Evolutionary conservation across 2,329 filamentous ascomycete species (phyloP).

Genomic region (Thyridium curvatum): DNA sequence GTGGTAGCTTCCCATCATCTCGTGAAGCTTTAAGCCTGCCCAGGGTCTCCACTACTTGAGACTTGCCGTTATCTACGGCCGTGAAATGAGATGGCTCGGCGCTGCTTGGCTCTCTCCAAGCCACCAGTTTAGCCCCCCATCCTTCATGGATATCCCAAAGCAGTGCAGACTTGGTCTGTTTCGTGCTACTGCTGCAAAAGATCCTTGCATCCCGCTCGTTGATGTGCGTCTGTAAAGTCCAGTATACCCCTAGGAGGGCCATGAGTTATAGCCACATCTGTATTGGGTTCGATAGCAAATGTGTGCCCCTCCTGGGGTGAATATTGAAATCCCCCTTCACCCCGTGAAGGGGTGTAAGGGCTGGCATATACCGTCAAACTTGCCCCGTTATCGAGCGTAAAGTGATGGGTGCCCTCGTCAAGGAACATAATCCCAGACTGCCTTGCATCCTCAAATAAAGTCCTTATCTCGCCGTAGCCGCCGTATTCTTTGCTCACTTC

Average conservation of each 20-base stretch:
- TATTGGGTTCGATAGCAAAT: slow-evolving; percentile 24
- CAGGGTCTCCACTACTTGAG: slow-evolving; percentile 27
- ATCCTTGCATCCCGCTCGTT: slow-evolving; percentile 31
- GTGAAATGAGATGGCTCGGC: slow-evolving; percentile 34
- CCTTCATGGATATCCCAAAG: slow-evolving; percentile 56
- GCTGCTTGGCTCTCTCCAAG: slow-evolving; percentile 33
- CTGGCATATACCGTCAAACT: slow-evolving; percentile 44
- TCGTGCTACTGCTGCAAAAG: slow-evolving; percentile 37
- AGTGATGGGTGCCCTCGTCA: slow-evolving; percentile 41
- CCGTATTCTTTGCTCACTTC: slow-evolving; percentile 28
- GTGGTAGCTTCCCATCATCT: slow-evolving; percentile 3
- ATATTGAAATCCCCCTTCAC: slow-evolving; percentile 46
- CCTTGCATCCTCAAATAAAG: slow-evolving; percentile 30
- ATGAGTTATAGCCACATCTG: slow-evolving; percentile 48
- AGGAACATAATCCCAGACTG: slow-evolving; percentile 37
- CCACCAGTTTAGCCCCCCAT: slow-evolving; percentile 49
- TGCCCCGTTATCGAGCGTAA: slow-evolving; percentile 43
- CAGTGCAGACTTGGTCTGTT: slow-evolving; percentile 43
- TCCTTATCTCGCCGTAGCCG: slow-evolving; percentile 24
- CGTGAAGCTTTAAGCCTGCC: slow-evolving; percentile 10
- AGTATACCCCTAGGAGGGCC: slow-evolving; percentile 46
- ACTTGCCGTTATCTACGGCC: slow-evolving; percentile 39
- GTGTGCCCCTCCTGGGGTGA: slow-evolving; percentile 24
- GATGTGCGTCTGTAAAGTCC: slow-evolving; percentile 28
- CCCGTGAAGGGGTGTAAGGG: slow-evolving; percentile 40